phyloP scores from a whole-genome alignment of 768 basidiomycete genomes.

The Harrya chromipes region DNA sequence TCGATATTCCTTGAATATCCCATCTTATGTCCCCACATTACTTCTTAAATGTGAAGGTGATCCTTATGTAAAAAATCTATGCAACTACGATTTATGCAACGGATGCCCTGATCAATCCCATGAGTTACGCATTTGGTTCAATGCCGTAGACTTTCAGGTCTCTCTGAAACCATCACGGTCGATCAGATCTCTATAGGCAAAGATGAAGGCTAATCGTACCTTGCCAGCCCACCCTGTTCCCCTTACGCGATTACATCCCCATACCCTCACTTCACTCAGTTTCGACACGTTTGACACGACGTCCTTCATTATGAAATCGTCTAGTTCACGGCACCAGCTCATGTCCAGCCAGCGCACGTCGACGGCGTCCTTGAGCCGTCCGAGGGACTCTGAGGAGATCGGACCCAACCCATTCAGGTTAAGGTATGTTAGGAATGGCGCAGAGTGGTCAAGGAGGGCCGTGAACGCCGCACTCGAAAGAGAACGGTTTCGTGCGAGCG shows the following conservation, averaged over 20 bases:
- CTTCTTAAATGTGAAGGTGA: no score
- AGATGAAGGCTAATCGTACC: constrained; percentile 30
- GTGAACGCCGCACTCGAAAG: constrained; percentile 53
- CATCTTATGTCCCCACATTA: no score
- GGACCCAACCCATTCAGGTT: constrained; percentile 79
- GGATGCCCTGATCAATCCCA: not conserved
- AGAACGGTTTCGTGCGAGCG: constrained; percentile 60
- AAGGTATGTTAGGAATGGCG: constrained; percentile 51
- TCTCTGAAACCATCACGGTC: constrained; percentile 13
- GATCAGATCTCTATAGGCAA: not conserved
- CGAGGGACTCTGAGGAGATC: constrained; percentile 47
- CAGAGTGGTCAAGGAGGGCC: constrained; percentile 69
- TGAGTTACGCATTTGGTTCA: constrained; percentile 38
- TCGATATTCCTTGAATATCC: no score
- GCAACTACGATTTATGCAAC: no score
- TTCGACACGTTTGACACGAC: constrained; percentile 48
- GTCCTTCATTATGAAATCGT: constrained; percentile 78
- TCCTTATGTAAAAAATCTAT: not conserved
- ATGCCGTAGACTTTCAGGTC: constrained; percentile 30
- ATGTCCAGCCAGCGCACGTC: constrained; percentile 65
- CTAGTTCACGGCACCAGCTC: constrained; percentile 80
- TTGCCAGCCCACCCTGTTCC: constrained; percentile 42
- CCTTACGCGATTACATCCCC: constrained; percentile 51
- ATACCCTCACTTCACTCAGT: constrained; percentile 48
- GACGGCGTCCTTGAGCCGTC: constrained; percentile 31